Evolutionary conservation across 2,329 filamentous ascomycete species (phyloP), one percentile per base, ranked within the genome.

Genomic region (Ceratocystis eucalypticola): DNA sequence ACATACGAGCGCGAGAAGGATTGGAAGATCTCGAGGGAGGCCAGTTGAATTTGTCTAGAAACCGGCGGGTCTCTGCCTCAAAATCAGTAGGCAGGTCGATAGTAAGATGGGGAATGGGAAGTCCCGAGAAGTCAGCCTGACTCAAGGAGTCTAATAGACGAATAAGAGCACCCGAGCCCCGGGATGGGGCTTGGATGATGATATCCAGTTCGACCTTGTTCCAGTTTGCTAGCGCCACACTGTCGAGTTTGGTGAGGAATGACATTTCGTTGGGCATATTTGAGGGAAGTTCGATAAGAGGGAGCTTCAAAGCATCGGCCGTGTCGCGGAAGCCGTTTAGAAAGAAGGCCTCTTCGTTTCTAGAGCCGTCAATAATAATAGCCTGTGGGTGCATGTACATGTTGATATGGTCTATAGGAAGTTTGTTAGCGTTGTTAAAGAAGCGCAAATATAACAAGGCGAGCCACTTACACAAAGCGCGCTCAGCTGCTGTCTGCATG

Each of bases 171-270:
- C 89, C 91, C 1, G 89, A 87, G 22, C 88, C 86, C 7, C 81
- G 80, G 2, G 84, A 77, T 5, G 85, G 82, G 1, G 89, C 90
- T 68, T 95, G 89, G 7, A 97, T 83, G 12, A 96, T 75, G 65
- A 99, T 89, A 70, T 97, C 91, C 69, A 97, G 80, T 46, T 81
- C 84, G 4, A 89, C 79, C 61, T 84, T 82, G 73, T 93, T 86
- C 92, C 92, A 96, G 44, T 83, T 88, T 87, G 72, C 80, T 67
- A 96, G 76, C 37, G 91, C 86, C 20, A 80, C 77, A 68, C 87
- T 84, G 72, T 96, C 90, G 12, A 97, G 79, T 69, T 86, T 84
- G 0, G 88, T 84, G 50, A 96, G 79, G 91, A 92, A 97, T 69
- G 83, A 77, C 45, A 92, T 81, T 46, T 84, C 81, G 65, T 87